phyloP scores from a whole-genome alignment of 1,139 yeast species.

The Blastobotrys niveus region DNA sequence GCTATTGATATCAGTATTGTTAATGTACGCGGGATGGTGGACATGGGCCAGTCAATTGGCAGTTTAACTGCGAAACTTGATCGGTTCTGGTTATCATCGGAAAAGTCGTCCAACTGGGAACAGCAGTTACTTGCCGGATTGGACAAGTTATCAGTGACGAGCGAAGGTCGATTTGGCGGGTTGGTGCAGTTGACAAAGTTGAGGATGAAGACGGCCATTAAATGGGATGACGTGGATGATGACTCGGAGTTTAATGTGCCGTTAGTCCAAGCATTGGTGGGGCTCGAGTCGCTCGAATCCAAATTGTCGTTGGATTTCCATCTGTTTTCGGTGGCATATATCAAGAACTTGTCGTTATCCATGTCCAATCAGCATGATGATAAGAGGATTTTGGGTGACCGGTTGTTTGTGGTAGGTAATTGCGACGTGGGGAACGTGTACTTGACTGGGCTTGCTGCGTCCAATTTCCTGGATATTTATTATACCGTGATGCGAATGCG shows the following conservation, averaged over 20 bases:
- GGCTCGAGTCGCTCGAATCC: constrained; percentile 50
- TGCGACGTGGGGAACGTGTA: constrained; percentile 56
- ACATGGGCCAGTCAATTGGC: constrained; percentile 83
- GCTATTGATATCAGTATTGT: constrained; percentile 52
- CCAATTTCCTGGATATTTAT: constrained; percentile 71
- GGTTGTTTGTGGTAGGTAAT: constrained; percentile 51
- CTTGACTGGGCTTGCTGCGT: constrained; percentile 78
- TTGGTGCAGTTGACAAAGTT: constrained; percentile 46
- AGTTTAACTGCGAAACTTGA: constrained; percentile 50
- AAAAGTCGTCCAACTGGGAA: constrained; percentile 64
- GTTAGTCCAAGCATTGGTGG: constrained; percentile 55
- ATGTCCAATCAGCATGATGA: constrained; percentile 64
- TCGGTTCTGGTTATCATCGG: constrained; percentile 62
- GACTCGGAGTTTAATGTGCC: constrained; percentile 46
- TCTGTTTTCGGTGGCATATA: constrained; percentile 60
- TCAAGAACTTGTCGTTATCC: constrained; percentile 48
- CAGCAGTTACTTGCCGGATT: constrained; percentile 64
- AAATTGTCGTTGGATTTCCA: constrained; percentile 79
- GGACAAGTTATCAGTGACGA: constrained; percentile 46
- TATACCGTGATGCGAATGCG: constrained; percentile 66
- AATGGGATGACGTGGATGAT: constrained; percentile 51
- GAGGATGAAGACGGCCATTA: constrained; percentile 58
- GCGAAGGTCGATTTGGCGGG: constrained; percentile 81
- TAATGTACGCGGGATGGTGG: constrained; percentile 53
- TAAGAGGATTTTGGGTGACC: constrained; percentile 39